These are phyloP conservation scores for Colletotrichum zoysiae DNA, from an alignment of 2,329 filamentous ascomycete genomes.

Conservation along the genomic window DNA sequence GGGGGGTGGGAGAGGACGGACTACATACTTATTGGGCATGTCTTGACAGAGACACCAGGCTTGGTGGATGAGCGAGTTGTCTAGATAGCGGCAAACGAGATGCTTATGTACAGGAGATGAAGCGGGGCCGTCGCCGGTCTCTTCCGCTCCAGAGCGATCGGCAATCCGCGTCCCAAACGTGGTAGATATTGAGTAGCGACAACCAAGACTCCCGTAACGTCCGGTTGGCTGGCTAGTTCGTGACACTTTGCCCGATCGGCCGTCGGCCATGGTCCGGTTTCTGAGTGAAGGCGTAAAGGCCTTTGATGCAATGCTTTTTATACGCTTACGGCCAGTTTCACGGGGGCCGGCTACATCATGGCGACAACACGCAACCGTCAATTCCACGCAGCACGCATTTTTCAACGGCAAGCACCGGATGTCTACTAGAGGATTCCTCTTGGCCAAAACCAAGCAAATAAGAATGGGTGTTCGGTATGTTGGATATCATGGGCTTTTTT, in stretches of 20 bases:
- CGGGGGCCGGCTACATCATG: not conserved
- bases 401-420: not conserved
- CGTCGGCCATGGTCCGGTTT: not conserved
- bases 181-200: too few relatives aligned
- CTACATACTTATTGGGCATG: not conserved
- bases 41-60: not conserved
- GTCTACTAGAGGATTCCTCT: not conserved
- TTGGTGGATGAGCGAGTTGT: not conserved
- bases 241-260: not conserved
- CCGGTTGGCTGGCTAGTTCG: not conserved
- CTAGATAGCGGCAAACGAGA: not conserved
- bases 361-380: not conserved
- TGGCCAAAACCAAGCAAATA: not conserved
- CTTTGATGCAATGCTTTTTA: not conserved
- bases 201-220: not conserved
- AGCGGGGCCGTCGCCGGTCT: not conserved
- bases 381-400: not conserved
- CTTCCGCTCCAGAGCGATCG: not conserved
- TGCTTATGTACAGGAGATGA: not conserved
- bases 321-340: not conserved
- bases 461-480: constrained; percentile 36
- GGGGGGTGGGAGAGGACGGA: not conserved
- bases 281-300: not conserved
- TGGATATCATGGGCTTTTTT: constrained; percentile 40
- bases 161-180: not conserved